phyloP scores from a whole-genome alignment of 2,329 filamentous ascomycete genomes.

The Xylaria arbuscula region DNA sequence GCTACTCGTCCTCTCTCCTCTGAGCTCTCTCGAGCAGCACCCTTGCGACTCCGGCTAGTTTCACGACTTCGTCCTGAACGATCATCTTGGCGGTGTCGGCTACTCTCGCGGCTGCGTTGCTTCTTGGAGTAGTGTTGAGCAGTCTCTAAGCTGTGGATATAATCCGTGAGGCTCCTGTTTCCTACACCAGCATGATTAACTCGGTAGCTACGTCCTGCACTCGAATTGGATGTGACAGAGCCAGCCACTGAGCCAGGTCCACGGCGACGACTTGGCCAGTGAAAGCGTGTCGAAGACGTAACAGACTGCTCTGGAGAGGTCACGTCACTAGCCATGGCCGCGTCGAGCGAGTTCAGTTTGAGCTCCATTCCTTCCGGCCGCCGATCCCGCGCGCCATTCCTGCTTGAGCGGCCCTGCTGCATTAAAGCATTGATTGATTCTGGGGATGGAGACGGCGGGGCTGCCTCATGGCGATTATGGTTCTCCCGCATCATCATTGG shows the following conservation, averaged over 20 bases:
- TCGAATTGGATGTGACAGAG: conserved; percentile 67
- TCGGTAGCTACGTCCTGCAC: conserved; percentile 61
- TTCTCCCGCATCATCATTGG: conserved; percentile 70
- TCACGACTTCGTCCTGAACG: conserved; percentile 57
- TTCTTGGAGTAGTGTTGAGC: conserved; percentile 72
- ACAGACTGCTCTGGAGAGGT: conserved; percentile 68
- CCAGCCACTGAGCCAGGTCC: conserved; percentile 67
- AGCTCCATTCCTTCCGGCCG: conserved; percentile 78
- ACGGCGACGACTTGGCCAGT: conserved; percentile 66
- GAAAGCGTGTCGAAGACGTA: conserved; percentile 63
- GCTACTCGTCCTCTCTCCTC: conserved; percentile 76
- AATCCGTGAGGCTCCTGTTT: conserved; percentile 78
- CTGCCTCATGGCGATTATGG: conserved; percentile 59
- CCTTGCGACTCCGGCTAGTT: conserved; percentile 61
- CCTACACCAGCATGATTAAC: conserved; percentile 56
- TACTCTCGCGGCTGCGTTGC: conserved; percentile 66
- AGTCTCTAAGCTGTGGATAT: conserved; percentile 86
- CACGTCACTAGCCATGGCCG: conserved; percentile 62
- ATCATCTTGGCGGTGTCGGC: conserved; percentile 59
- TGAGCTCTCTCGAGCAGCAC: conserved; percentile 68
- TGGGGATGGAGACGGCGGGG: conserved; percentile 75
- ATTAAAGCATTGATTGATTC: conserved; percentile 72
- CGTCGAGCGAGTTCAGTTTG: conserved; percentile 69
- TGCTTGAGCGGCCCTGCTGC: conserved; percentile 67
- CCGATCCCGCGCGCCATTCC: conserved; percentile 79